phyloP scores from a whole-genome alignment of 1,284 basidiomycete genomes.

The Vanrija sp. region DNA sequence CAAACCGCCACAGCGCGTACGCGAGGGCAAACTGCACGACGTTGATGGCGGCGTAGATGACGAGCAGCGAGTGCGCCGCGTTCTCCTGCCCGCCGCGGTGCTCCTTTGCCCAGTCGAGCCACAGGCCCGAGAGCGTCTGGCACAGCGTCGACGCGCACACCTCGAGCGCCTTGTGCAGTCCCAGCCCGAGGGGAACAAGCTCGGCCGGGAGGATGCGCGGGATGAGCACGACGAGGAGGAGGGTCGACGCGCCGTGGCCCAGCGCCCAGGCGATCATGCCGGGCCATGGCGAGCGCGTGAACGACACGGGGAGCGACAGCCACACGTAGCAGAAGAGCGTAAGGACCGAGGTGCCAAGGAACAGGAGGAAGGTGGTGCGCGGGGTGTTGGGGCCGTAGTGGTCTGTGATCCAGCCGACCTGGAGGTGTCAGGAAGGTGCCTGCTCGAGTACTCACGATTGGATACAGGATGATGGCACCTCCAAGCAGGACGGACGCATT shows the following conservation, averaged over 20 bases:
- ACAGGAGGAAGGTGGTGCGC: slow-evolving; percentile 56
- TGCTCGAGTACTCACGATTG: slow-evolving; percentile 53
- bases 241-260: slow-evolving; percentile 68
- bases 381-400: slow-evolving; percentile 28
- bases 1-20: slow-evolving; percentile 52
- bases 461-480: slow-evolving; percentile 71
- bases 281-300: slow-evolving; percentile 60
- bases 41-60: slow-evolving; percentile 61
- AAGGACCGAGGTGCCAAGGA: slow-evolving; percentile 60
- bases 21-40: slow-evolving; percentile 58
- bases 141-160: slow-evolving; percentile 66
- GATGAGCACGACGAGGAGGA: slow-evolving; percentile 69
- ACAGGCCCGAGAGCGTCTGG: slow-evolving; percentile 64
- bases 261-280: slow-evolving; percentile 61
- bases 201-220: slow-evolving; percentile 66
- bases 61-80: slow-evolving; percentile 54
- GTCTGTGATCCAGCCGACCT: slow-evolving; percentile 58
- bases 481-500: slow-evolving; percentile 68
- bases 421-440: slow-evolving; percentile 30
- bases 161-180: slow-evolving; percentile 72
- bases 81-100: slow-evolving; percentile 23
- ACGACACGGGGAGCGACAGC: slow-evolving; percentile 59
- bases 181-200: slow-evolving; percentile 71
- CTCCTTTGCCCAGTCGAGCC: slow-evolving; percentile 54
- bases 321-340: slow-evolving; percentile 64